These are phyloP conservation scores for Haematococcus sp. DNA, from an alignment of 139 green algal species.

Conservation along the genomic window DNA sequence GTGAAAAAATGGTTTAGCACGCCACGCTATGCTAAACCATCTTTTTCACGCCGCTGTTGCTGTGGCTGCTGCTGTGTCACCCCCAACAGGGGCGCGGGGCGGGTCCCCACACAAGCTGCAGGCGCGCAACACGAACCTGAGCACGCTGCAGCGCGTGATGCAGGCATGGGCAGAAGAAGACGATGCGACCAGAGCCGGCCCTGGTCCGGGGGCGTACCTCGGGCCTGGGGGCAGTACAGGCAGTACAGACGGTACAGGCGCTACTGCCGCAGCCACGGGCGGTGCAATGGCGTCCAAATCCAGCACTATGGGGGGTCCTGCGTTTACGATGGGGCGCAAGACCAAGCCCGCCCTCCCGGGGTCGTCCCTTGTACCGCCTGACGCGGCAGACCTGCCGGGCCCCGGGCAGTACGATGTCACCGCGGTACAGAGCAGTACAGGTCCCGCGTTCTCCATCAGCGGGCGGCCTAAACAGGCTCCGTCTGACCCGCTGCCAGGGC, in stretches of 20 bases:
- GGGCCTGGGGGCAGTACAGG: no score
- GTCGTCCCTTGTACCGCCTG: background rate
- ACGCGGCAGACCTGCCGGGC: constrained; percentile 16
- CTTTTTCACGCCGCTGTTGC: no score
- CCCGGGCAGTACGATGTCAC: constrained; percentile 16
- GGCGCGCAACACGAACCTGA: background rate
- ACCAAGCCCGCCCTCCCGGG: background rate
- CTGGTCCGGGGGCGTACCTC: no score
- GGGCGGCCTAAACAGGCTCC: background rate
- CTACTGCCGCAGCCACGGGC: background rate
- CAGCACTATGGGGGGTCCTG: constrained; percentile 13
- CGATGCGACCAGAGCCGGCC: background rate
- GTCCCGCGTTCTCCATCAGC: constrained; percentile 10
- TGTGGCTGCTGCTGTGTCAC: no score
- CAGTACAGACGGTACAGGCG: no score
- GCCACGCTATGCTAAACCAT: no score
- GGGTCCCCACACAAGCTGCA: no score
- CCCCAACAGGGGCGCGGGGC: background rate
- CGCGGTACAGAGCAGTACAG: background rate
- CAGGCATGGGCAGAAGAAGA: constrained; percentile 5
- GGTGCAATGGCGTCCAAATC: background rate
- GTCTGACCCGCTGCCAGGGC: background rate
- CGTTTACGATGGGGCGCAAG: constrained; percentile 33
- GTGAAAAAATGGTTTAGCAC: no score
- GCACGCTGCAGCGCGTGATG: background rate